Base-by-base conservation (phyloP, 169 alveolate genomes). In the Cryptosporidium felis region DNA sequence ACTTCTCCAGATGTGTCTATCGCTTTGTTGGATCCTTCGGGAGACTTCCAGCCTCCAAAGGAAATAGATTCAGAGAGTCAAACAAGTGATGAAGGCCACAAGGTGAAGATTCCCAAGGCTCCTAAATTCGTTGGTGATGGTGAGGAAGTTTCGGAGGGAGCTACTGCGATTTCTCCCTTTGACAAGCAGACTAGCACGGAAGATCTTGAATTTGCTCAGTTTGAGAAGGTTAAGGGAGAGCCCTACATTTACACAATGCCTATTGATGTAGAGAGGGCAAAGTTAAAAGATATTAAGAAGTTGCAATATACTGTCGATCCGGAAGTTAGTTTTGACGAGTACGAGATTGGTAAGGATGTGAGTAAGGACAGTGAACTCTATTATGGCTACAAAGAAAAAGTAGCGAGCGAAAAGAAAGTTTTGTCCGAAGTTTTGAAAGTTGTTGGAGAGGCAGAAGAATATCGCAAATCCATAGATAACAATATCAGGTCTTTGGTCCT, bases 81-180 rank as follows among this genome's bases (percentile, higher is more conserved):
- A 34, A 0, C 63, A 62, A 16, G 62, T 28, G 42, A 23, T 18
- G 60, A 44, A 18, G 47, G 21, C 1, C 58, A 63, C 30, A 74
- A 74, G 23, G 46, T 53, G 1, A 36, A 0, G 53, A 34, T 74
- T 32, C 85, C 85, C n/a, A 58, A 74, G 12, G 49, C 49, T 16
- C 60, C 74, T 53, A 40, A 10, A 5, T 56, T 74, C 34, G 62
- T 23, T 4, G 85, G 85, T 9, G 74, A 74, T 1, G 21, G 45
- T 23, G 85, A 74, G n/a, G 85, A 74, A 41, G 85, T 74, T 14
- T 74, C 85, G 0, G 85, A 74, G 21, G 60, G 67, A 9, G 63
- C n/a, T 3, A 67, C 62, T 12, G 85, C 38, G 10, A 42, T 65
- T 46, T 74, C 85, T 38, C 85, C 85, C 21, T 74, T 74, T 74